Evolutionary conservation across 371 early-diverging fungal genomes (phyloP).

Genomic region (Apophysomyces variabilis): DNA sequence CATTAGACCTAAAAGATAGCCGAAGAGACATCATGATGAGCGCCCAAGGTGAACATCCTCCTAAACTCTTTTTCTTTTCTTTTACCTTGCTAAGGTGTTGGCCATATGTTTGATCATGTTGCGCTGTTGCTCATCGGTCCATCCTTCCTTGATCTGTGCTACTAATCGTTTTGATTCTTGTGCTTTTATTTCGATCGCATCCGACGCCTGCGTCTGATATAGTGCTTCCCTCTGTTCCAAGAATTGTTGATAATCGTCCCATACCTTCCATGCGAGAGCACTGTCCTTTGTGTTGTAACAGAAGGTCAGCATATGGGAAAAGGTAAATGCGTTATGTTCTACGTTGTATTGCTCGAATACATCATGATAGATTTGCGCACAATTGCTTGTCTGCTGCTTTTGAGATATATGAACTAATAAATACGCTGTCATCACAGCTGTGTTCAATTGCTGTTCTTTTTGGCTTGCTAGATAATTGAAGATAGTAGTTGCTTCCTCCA

Average conservation of each 20-base stretch:
- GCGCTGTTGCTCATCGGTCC: slow-evolving; percentile 43
- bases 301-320: slow-evolving; percentile 50
- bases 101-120: slow-evolving; percentile 42
- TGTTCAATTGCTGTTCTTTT: slow-evolving; percentile 39
- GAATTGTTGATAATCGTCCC: slow-evolving; percentile 58
- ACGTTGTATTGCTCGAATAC: slow-evolving; percentile 49
- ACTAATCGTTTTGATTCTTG: slow-evolving; percentile 15
- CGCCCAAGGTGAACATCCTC: neutral
- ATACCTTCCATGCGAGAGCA: slow-evolving; percentile 56
- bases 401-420: slow-evolving; percentile 62
- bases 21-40: neutral
- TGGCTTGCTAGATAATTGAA: slow-evolving; percentile 39
- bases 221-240: slow-evolving; percentile 31
- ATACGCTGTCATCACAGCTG: slow-evolving; percentile 64
- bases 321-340: slow-evolving; percentile 62
- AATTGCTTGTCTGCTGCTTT: slow-evolving; percentile 50
- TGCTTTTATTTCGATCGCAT: slow-evolving; percentile 24
- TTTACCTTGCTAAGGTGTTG: slow-evolving; percentile 49
- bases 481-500: slow-evolving; percentile 47
- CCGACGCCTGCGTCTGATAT: slow-evolving; percentile 19
- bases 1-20: slow-evolving; percentile 26
- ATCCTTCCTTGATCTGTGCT: slow-evolving; percentile 35
- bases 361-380: slow-evolving; percentile 51
- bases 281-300: slow-evolving; percentile 54
- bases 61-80: neutral